Evolutionary conservation across 2,329 filamentous ascomycete genomes (phyloP).

Genomic region (Pseudocercospora pini-densiflorae): DNA sequence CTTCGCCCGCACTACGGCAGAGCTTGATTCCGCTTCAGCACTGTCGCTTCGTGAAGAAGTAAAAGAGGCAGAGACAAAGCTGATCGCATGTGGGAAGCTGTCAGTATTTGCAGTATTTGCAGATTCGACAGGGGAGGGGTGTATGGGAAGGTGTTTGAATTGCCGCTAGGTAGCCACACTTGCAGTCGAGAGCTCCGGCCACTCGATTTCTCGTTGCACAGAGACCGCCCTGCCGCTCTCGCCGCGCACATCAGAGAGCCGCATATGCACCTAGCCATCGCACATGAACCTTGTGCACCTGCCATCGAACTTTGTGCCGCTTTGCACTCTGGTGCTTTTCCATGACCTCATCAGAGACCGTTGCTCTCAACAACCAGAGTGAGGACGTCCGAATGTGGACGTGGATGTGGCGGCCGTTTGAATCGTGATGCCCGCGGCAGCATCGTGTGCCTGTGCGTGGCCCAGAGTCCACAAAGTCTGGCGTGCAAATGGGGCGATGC

Average conservation of each 20-base stretch:
- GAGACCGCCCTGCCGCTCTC: neutral
- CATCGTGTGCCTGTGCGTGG: neutral
- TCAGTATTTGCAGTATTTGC: neutral
- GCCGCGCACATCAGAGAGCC: conserved; percentile 13
- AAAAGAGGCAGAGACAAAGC: neutral
- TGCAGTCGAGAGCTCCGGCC: neutral
- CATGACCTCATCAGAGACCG: neutral
- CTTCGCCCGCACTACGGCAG: neutral
- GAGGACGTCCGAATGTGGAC: neutral
- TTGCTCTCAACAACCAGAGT: conserved; percentile 7
- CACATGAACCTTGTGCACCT: conserved; percentile 25
- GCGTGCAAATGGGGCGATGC: neutral
- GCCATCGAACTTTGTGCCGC: conserved; percentile 25
- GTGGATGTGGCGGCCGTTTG: conserved; percentile 8
- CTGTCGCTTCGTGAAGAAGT: neutral
- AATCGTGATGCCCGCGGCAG: neutral
- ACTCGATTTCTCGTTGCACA: conserved; percentile 7
- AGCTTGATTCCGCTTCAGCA: neutral
- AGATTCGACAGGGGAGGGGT: neutral
- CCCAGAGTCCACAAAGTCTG: neutral
- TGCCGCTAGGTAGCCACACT: neutral
- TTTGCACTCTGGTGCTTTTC: neutral
- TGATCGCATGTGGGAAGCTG: neutral
- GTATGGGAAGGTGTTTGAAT: neutral
- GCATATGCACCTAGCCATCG: conserved; percentile 24